Percentiles rank a stretch among this genome's conserved stretches.
These are phyloP conservation scores for Leccinum arenicola DNA, from an alignment of 768 basidiomycete genomes.

Conservation along the genomic window DNA sequence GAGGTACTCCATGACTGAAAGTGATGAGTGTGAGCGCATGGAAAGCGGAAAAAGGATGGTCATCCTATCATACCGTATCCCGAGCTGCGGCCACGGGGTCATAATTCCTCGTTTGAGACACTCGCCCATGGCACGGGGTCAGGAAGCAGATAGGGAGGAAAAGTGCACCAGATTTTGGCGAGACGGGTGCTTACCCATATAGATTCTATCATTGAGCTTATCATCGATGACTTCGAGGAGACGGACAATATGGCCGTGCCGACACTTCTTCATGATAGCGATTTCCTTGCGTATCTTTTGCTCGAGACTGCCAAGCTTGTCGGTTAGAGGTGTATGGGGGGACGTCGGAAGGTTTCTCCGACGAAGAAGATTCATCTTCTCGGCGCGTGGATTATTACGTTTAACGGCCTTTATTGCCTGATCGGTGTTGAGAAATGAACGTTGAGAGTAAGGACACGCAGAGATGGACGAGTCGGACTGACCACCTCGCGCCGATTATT, in stretches of 20 bases:
- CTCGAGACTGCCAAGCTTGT: conserved; percentile 69
- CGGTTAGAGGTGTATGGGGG: conserved; percentile 55
- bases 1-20: conserved; percentile 93
- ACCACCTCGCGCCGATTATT: conserved; percentile 48
- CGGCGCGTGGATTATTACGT: conserved; percentile 68
- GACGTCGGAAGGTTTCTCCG: conserved; percentile 43
- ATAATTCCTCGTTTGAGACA: conserved; percentile 30
- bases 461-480: conserved; percentile 24
- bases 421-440: conserved; percentile 7
- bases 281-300: conserved; percentile 90
- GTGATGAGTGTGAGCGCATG: conserved; percentile 19
- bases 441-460: conserved; percentile 4
- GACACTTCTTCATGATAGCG: conserved; percentile 97
- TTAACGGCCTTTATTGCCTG: conserved; percentile 81
- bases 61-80: conserved; percentile 32
- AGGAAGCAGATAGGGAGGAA: conserved; percentile 22
- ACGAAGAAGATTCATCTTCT: conserved; percentile 56
- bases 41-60: conserved; percentile 3
- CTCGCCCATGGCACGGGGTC: conserved; percentile 27
- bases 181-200: conserved; percentile 72
- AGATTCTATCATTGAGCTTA: conserved; percentile 80
- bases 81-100: conserved; percentile 32
- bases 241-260: conserved; percentile 85
- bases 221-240: conserved; percentile 96
- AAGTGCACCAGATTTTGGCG: conserved; percentile 13